phyloP scores from a whole-genome alignment of 768 basidiomycete species.

The Termitomyces sp. region DNA sequence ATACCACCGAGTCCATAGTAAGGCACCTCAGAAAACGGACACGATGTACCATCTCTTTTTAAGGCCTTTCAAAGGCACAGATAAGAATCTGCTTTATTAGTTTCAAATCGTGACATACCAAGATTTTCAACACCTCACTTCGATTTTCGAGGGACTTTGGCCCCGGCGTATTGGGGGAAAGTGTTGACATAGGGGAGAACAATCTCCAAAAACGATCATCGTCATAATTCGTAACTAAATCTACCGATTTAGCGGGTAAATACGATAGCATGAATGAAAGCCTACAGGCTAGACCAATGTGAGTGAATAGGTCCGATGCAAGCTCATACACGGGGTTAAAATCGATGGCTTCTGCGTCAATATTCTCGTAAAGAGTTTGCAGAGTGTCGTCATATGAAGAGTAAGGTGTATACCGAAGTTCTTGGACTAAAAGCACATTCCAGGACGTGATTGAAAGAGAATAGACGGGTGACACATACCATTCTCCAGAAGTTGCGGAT shows the following conservation, averaged over 20 bases:
- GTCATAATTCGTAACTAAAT: conserved; percentile 8
- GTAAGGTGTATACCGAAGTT: conserved; percentile 12
- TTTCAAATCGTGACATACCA: background rate
- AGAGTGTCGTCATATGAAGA: conserved; percentile 9
- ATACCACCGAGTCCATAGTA: conserved; percentile 6
- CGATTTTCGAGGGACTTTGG: background rate
- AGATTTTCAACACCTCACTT: conserved; percentile 4
- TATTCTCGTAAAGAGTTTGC: conserved; percentile 12
- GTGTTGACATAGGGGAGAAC: conserved; percentile 1
- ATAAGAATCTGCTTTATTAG: background rate
- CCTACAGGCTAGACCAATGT: conserved; percentile 16
- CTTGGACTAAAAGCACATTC: conserved; percentile 7
- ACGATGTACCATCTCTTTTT: conserved; percentile 17
- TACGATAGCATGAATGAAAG: background rate
- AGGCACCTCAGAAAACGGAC: conserved; percentile 10
- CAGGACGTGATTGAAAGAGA: background rate
- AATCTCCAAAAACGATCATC: conserved; percentile 1
- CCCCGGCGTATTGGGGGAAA: background rate
- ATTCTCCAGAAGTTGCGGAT: conserved; percentile 17
- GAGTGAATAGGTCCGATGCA: conserved; percentile 14
- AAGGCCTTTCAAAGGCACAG: background rate
- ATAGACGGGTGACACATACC: conserved; percentile 6
- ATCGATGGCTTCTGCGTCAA: conserved; percentile 5
- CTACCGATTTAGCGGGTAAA: background rate
- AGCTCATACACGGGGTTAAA: conserved; percentile 13